These are phyloP conservation scores for Pythium dissotocum DNA, from an alignment of 352 stramenopile genomes.

Conservation along the genomic window DNA sequence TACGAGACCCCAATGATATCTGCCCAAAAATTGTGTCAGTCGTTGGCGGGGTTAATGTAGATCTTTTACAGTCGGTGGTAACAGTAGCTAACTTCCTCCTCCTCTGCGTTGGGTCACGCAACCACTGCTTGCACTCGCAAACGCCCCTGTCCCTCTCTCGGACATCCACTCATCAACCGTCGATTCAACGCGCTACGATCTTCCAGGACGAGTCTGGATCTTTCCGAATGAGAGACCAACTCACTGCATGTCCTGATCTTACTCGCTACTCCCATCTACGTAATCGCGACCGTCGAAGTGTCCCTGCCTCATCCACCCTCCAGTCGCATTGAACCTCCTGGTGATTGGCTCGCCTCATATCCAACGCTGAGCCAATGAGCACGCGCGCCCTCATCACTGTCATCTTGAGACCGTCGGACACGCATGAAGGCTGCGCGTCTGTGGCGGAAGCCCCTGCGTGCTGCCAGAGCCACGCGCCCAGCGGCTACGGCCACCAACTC, in stretches of 20 bases:
- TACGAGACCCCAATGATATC: too few species aligned
- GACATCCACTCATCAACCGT: not conserved
- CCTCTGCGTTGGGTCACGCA: not conserved
- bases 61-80: too few species aligned
- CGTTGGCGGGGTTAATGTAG: too few species aligned
- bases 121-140: not conserved
- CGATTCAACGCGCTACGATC: too few species aligned
- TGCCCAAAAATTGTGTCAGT: too few species aligned
- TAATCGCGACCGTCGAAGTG: not conserved
- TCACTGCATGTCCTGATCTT: not conserved
- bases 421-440: not conserved
- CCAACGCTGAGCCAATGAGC: not conserved
- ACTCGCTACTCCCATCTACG: not conserved
- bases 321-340: not conserved
- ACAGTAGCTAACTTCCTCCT: too few species aligned
- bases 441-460: not conserved
- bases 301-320: not conserved
- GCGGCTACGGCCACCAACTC: not conserved
- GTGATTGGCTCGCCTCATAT: not conserved
- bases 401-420: not conserved
- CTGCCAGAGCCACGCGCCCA: not conserved
- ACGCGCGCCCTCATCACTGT: not conserved
- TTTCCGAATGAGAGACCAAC: not conserved
- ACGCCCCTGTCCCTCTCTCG: not conserved
- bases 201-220: not conserved